Conservation (phyloP, 495 filamentous ascomycete species). For the Paragyromitra xinjiangensis region DNA sequence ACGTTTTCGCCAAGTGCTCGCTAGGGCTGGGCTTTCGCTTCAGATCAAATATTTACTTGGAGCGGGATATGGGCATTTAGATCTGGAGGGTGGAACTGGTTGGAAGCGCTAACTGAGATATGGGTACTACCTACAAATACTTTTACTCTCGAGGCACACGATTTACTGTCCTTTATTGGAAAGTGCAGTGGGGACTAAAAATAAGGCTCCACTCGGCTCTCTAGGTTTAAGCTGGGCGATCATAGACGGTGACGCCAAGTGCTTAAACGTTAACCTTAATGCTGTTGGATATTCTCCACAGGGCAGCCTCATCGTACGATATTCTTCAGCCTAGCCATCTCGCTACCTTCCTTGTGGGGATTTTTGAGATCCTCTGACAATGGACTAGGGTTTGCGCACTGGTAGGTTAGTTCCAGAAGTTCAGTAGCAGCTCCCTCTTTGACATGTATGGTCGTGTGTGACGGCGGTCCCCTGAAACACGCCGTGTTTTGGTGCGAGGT, state of each 20-base stretch:
- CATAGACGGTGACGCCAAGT: constrained; percentile 17
- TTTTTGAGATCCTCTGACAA: constrained; percentile 14
- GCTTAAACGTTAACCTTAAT: constrained; percentile 41
- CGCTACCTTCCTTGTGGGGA: constrained; percentile 35
- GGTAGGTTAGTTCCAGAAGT: constrained; percentile 1
- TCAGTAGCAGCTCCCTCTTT: not conserved
- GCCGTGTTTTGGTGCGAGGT: constrained; percentile 33
- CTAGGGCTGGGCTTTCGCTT: constrained; percentile 12
- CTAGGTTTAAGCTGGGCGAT: constrained; percentile 12
- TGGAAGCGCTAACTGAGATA: not conserved
- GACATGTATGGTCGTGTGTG: constrained; percentile 24
- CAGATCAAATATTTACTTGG: not conserved
- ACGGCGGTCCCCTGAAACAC: constrained; percentile 23
- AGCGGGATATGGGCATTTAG: not conserved
- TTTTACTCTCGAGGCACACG: constrained; percentile 1
- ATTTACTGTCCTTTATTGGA: not conserved
- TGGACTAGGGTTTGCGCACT: constrained; percentile 6
- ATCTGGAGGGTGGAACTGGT: not conserved
- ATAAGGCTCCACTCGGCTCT: not conserved
- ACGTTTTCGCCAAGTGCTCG: constrained; percentile 25
- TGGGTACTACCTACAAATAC: not conserved
- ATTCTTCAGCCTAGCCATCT: not conserved
- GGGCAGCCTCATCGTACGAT: constrained; percentile 19
- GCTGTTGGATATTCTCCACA: not conserved
- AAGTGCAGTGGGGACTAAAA: not conserved